Percentiles rank a stretch among this genome's conserved stretches.
Conservation (phyloP, 495 filamentous ascomycete genomes). For the Penicillium riverlandense region DNA sequence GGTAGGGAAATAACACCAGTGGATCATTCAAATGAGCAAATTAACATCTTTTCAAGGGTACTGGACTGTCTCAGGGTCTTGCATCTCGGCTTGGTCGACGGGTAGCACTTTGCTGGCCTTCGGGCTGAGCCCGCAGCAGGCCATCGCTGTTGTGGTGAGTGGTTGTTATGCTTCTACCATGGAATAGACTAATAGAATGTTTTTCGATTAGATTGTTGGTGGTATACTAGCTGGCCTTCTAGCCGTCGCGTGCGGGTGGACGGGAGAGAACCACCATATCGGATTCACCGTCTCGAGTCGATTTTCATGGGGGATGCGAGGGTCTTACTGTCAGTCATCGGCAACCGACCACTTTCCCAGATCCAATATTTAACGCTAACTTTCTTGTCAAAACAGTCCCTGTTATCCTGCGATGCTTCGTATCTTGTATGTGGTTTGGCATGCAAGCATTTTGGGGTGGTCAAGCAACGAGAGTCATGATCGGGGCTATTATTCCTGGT, state of each 20-base stretch:
- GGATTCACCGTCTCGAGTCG: constrained; percentile 1
- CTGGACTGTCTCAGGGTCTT: constrained; percentile 3
- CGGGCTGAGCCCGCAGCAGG: constrained; percentile 1
- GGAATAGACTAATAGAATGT: background rate
- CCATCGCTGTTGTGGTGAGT: constrained; percentile 1
- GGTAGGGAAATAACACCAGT: background rate
- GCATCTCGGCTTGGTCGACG: constrained; percentile 3
- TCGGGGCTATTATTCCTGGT: constrained; percentile 1
- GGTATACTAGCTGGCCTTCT: constrained; percentile 1
- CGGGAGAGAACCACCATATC: constrained; percentile 2
- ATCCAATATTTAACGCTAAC: too few relatives aligned
- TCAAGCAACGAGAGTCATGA: constrained; percentile 2
- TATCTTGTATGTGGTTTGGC: constrained; percentile 4
- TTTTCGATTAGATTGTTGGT: background rate
- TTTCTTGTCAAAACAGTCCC: background rate
- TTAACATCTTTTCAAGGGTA: background rate
- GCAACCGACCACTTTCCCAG: too few relatives aligned
- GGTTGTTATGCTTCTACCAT: background rate
- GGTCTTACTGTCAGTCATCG: background rate
- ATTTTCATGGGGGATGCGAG: constrained; percentile 3
- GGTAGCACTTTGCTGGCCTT: constrained; percentile 1
- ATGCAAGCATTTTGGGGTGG: constrained; percentile 4
- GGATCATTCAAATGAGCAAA: background rate
- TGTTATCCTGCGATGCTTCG: background rate
- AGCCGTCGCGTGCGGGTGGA: constrained; percentile 2